Percentiles rank a stretch among this genome's conserved stretches.
Evolutionary conservation across 495 filamentous ascomycete species (phyloP).

Genomic region (Endocarpon pusillum): DNA sequence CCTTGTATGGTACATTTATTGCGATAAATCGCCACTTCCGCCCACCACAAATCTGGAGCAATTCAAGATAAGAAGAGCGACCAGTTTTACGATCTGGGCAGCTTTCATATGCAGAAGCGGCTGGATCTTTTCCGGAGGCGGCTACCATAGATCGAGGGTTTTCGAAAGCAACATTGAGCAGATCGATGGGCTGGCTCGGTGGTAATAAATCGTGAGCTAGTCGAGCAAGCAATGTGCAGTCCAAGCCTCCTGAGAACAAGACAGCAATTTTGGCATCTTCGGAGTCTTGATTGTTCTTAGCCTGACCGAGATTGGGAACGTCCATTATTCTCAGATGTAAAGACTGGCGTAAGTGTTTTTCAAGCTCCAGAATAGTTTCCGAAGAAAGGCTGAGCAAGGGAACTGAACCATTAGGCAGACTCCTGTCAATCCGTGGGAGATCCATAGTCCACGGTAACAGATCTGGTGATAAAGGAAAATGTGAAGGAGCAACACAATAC

Average conservation of each 20-base stretch:
- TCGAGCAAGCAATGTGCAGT: constrained; percentile 78
- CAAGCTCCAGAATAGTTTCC: constrained; percentile 36
- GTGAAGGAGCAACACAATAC: constrained; percentile 41
- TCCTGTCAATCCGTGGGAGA: constrained; percentile 44
- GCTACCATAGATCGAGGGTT: constrained; percentile 59
- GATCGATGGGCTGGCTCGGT: constrained; percentile 49
- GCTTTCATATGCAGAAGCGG: constrained; percentile 44
- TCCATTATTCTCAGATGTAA: constrained; percentile 46
- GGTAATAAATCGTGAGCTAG: constrained; percentile 68
- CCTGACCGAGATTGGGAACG: constrained; percentile 39
- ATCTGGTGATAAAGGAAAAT: constrained; percentile 4
- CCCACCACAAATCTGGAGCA: constrained; percentile 50
- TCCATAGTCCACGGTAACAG: constrained; percentile 14
- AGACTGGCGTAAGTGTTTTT: constrained; percentile 42
- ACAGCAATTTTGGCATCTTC: constrained; percentile 46
- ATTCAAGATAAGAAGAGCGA: constrained; percentile 53
- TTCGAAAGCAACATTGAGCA: constrained; percentile 93
- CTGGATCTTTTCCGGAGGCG: constrained; percentile 14
- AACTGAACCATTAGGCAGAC: constrained; percentile 21
- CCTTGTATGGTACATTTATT: constrained; percentile 69
- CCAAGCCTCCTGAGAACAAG: constrained; percentile 85
- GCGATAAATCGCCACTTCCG: constrained; percentile 65
- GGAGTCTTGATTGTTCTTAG: constrained; percentile 13
- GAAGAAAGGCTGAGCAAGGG: constrained; percentile 29
- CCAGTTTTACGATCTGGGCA: constrained; percentile 89